Conservation (phyloP, 2,329 filamentous ascomycete genomes). For the Coniochaeta hoffmannii region DNA sequence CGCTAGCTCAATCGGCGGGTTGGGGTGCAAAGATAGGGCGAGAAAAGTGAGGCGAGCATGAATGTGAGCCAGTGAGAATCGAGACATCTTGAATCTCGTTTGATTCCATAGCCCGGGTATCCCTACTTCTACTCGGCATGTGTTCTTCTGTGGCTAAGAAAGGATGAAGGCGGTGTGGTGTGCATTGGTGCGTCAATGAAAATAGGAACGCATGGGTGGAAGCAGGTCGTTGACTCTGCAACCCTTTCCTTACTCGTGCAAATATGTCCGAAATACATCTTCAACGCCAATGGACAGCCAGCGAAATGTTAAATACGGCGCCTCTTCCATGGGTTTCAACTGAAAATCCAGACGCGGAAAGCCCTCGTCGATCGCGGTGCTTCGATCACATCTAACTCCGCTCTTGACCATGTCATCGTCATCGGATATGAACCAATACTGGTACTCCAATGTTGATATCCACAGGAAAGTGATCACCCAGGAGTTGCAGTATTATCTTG, state of each 20-base stretch:
- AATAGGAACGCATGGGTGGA: not conserved
- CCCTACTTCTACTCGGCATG: not conserved
- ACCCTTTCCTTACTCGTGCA: not conserved
- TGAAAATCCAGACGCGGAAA: not conserved
- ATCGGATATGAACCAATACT: conserved; percentile 48
- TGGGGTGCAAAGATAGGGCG: conserved; percentile 1
- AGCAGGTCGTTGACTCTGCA: not conserved
- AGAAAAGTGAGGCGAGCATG: conserved; percentile 16
- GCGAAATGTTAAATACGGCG: not conserved
- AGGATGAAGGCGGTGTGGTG: not conserved
- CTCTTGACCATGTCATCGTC: conserved; percentile 24
- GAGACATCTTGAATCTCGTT: not conserved
- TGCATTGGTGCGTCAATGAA: not conserved
- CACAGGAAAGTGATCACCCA: conserved; percentile 53
- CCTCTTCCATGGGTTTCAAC: conserved; percentile 1
- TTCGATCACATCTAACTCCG: not conserved
- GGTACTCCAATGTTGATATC: conserved; percentile 53
- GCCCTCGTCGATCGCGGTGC: not conserved
- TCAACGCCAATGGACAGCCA: not conserved
- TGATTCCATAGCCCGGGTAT: not conserved
- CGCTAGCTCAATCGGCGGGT: not conserved
- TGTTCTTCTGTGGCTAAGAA: not conserved
- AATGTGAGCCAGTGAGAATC: conserved; percentile 10
- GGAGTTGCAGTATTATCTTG: conserved; percentile 51
- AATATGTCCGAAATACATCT: not conserved